Percentiles rank a stretch among this genome's conserved stretches.
Conservation (phyloP, 2,329 filamentous ascomycete species). For the Nannizziopsis arthrosporioides region DNA sequence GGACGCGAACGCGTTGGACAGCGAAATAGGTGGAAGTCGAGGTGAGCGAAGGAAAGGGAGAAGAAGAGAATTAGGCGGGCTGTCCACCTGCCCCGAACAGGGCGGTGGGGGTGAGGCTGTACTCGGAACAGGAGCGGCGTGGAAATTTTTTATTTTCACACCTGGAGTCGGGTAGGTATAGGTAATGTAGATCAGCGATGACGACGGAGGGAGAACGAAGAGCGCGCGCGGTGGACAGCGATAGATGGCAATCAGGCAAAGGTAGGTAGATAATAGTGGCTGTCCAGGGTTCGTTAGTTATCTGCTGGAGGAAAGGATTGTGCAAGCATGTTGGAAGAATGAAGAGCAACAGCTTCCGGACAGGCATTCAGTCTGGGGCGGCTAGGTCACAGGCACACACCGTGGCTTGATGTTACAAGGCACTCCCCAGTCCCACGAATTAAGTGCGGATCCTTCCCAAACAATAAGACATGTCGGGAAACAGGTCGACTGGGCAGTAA, state of each 20-base stretch:
- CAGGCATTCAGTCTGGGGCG: conserved; percentile 9
- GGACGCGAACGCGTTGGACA: neutral
- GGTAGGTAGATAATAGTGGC: neutral
- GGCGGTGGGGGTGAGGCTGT: conserved; percentile 10
- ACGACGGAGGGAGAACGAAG: neutral
- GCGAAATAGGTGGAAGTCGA: neutral
- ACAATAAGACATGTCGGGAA: neutral
- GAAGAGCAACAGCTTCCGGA: conserved; percentile 11
- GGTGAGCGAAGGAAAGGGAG: neutral
- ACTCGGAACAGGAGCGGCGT: conserved; percentile 1
- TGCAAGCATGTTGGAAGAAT: conserved; percentile 2
- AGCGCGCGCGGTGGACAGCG: neutral
- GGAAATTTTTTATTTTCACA: too few relatives aligned
- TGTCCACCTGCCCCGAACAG: conserved; percentile 6
- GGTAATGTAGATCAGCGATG: neutral
- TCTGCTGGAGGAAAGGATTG: neutral
- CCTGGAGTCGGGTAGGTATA: neutral
- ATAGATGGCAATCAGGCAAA: too few relatives aligned
- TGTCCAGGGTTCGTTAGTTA: neutral
- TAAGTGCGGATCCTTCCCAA: neutral
- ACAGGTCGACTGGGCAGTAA: too few relatives aligned
- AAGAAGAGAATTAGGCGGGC: neutral
- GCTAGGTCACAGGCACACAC: conserved; percentile 11
- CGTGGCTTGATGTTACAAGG: conserved; percentile 6
- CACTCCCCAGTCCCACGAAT: neutral